Conservation (phyloP, 2,329 filamentous ascomycete genomes). For the Talaromyces sp. region DNA sequence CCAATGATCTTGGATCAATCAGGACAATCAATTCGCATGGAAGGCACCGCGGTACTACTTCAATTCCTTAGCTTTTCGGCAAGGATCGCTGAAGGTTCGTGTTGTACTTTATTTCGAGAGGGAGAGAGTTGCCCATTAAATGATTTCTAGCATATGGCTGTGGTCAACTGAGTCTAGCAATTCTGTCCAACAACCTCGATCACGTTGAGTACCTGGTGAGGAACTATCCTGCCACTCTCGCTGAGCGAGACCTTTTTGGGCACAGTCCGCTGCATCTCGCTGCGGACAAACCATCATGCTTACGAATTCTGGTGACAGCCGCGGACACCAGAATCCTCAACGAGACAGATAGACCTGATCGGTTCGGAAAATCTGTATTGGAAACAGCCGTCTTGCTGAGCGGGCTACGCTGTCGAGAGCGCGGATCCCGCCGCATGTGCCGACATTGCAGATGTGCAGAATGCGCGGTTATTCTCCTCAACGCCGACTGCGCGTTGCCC, state of each 20-base stretch:
- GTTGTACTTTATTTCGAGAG: not conserved
- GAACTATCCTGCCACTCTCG: not conserved
- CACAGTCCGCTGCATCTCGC: not conserved
- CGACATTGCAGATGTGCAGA: not conserved
- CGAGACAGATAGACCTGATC: not conserved
- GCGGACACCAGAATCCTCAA: not conserved
- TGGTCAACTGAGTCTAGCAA: not conserved
- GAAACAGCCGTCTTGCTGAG: not conserved
- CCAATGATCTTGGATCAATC: fast-evolving
- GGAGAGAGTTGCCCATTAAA: not conserved
- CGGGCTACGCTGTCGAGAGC: not conserved
- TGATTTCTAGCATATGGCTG: not conserved
- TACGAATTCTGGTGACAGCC: not conserved
- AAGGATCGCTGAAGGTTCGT: not conserved
- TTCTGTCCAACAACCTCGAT: not conserved
- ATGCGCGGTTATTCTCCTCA: not conserved
- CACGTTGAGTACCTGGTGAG: not conserved
- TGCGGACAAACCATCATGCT: not conserved
- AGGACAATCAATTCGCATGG: not conserved
- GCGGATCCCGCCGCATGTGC: not conserved
- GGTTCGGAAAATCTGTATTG: not conserved
- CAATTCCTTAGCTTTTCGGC: not conserved
- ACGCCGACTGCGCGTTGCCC: not conserved
- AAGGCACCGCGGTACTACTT: not conserved
- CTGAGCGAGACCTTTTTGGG: not conserved